Base-by-base conservation (phyloP, 1,284 basidiomycete species). In the Ustilago trichophora region DNA sequence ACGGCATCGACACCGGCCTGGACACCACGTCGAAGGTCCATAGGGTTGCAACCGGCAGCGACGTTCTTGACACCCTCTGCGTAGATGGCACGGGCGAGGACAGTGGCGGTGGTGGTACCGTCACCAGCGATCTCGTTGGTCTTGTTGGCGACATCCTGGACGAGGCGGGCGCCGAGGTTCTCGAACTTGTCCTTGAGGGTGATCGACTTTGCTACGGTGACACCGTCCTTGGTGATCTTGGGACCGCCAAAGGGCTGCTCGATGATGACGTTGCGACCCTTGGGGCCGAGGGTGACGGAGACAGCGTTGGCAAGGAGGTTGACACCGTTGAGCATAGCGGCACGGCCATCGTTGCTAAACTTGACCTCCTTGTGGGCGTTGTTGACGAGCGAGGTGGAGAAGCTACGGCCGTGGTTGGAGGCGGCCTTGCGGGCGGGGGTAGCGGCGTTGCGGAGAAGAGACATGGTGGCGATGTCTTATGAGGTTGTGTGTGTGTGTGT, bases 21-120 rank as follows among this genome's bases (percentile, higher is more conserved):
- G 15, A 93, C 89, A 63, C 95, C 95, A 26, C 94, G 89, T 66
- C 95, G 91, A 63, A 98, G 91, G 85, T 98, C 95, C 93, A 98
- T 98, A 31, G 95, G 95, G 86, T 97, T 97, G 87, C 95, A 98
- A 18, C 95, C 93, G 12, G 95, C 95, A 35, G 95, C 94, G 57
- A 98, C 95, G 82, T 98, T 98, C 87, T 98, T 98, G 76, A 98
- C 94, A 84, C 95, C 95, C 84, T 98, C 95, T 0, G 93, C 87
- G 85, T 97, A 98, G 84, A 98, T 98, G 65, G 94, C 93, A 55
- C 92, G 90, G 8, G 95, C 92, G 58, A 98, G 89, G 49, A 98
- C 95, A 32, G 95, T 98, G 21, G 95, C 94, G 21, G 95, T 98
- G 12, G 95, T 98, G 12, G 94, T 98, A 70, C 95, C 95, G 82